Evolutionary conservation across 352 stramenopile genomes (phyloP).

Genomic region (Pythium coloratum): DNA sequence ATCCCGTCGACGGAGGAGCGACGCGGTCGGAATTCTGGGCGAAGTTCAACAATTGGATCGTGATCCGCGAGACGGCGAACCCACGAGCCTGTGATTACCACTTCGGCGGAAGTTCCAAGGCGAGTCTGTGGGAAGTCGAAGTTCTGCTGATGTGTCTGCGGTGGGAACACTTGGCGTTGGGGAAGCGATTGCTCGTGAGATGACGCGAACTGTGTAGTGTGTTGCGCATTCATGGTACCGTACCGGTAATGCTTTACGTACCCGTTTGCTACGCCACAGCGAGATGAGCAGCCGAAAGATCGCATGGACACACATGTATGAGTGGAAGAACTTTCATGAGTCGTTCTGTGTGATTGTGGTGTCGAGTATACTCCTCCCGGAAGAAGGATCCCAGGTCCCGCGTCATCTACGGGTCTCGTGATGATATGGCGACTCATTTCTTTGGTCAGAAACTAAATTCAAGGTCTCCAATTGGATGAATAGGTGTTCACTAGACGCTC

Average conservation of each 20-base stretch:
- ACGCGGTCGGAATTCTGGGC: conserved; percentile 6
- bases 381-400: too few species aligned
- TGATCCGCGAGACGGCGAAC: conserved; percentile 1
- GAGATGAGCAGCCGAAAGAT: too few species aligned
- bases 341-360: neutral
- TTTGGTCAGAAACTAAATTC: neutral
- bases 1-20: neutral
- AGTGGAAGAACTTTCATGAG: neutral
- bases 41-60: conserved; percentile 9
- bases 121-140: conserved; percentile 33
- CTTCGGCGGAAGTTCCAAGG: conserved; percentile 9
- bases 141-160: conserved; percentile 37
- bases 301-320: too few species aligned
- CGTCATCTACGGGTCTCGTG: neutral
- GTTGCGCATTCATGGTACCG: neutral
- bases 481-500: too few species aligned
- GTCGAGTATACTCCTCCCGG: too few species aligned
- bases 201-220: neutral
- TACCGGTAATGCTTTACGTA: too few species aligned
- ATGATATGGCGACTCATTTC: too few species aligned
- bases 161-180: conserved; percentile 27
- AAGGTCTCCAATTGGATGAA: neutral
- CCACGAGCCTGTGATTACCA: neutral
- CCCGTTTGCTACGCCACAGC: too few species aligned
- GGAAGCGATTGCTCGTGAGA: neutral